These are phyloP conservation scores for Saccharomycopsis fodiens DNA, from an alignment of 805 yeast species.

Conservation along the genomic window DNA sequence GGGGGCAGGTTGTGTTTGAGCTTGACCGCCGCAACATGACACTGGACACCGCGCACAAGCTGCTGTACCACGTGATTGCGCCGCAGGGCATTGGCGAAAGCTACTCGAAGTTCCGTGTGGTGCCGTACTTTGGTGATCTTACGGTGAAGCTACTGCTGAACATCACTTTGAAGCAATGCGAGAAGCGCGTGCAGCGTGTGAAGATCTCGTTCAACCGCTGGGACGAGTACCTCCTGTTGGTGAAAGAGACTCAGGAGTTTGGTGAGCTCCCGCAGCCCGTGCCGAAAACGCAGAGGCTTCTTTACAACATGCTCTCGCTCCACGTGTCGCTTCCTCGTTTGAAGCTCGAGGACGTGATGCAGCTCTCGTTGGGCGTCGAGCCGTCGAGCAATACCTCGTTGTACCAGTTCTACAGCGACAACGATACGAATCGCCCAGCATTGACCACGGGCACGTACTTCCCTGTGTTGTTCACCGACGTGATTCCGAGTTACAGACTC, in stretches of 20 bases:
- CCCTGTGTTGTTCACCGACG: constrained; percentile 57
- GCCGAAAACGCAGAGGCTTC: constrained; percentile 31
- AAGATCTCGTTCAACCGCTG: constrained; percentile 73
- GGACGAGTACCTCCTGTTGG: constrained; percentile 57
- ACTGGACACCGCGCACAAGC: constrained; percentile 47
- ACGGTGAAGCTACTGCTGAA: constrained; percentile 36
- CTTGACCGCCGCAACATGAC: constrained; percentile 67
- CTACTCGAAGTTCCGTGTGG: constrained; percentile 68
- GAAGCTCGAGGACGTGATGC: constrained; percentile 50
- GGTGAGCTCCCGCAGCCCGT: constrained; percentile 25
- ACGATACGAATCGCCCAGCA: constrained; percentile 10
- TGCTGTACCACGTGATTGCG: constrained; percentile 67
- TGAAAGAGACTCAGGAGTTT: constrained; percentile 35
- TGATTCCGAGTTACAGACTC: constrained; percentile 46
- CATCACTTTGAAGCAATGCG: constrained; percentile 44
- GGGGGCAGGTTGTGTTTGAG: constrained; percentile 92
- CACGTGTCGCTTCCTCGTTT: constrained; percentile 36
- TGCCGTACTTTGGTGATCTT: constrained; percentile 89
- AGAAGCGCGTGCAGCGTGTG: constrained; percentile 58
- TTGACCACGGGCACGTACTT: constrained; percentile 54
- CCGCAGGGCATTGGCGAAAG: constrained; percentile 79
- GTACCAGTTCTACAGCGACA: constrained; percentile 9
- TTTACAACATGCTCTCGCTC: constrained; percentile 39
- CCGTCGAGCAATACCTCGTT: constrained; percentile 36
- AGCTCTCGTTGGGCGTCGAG: constrained; percentile 54